Evolutionary conservation across 2,329 filamentous ascomycete species (phyloP).

Genomic region (Talaromyces sp.): DNA sequence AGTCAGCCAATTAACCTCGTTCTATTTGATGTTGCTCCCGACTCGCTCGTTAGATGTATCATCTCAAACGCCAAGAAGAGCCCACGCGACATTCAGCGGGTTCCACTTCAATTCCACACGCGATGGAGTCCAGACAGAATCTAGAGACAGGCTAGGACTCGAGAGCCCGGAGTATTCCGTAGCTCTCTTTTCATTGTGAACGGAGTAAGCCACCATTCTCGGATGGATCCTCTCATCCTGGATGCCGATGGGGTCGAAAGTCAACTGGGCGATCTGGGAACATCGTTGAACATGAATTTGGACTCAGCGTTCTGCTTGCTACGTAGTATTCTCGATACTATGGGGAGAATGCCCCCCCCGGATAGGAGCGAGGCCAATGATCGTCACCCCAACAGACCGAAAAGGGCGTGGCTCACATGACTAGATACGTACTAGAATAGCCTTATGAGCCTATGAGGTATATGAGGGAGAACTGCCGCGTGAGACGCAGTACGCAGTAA

Average conservation of each 20-base stretch:
- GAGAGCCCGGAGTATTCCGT: slow-evolving; percentile 6
- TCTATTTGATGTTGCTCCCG: too few species aligned
- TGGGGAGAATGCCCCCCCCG: not conserved
- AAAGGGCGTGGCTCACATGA: not conserved
- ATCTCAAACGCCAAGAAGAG: not conserved
- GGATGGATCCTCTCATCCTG: not conserved
- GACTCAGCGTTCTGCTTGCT: not conserved
- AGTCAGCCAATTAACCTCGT: not conserved
- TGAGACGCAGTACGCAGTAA: slow-evolving; percentile 9
- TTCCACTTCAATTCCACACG: not conserved
- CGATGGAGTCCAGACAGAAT: not conserved
- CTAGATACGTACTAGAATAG: not conserved
- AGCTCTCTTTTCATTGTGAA: not conserved
- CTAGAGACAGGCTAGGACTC: not conserved
- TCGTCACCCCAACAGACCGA: not conserved
- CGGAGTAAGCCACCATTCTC: not conserved
- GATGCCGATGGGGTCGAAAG: not conserved
- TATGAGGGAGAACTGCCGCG: not conserved
- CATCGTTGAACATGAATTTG: not conserved
- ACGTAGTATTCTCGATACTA: not conserved
- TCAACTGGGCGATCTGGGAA: not conserved
- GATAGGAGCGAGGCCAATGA: not conserved
- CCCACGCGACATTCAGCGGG: not conserved
- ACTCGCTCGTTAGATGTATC: not conserved
- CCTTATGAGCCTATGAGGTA: not conserved